Evolutionary conservation across 768 basidiomycete genomes (phyloP).

Genomic region (Lactarius indigo): DNA sequence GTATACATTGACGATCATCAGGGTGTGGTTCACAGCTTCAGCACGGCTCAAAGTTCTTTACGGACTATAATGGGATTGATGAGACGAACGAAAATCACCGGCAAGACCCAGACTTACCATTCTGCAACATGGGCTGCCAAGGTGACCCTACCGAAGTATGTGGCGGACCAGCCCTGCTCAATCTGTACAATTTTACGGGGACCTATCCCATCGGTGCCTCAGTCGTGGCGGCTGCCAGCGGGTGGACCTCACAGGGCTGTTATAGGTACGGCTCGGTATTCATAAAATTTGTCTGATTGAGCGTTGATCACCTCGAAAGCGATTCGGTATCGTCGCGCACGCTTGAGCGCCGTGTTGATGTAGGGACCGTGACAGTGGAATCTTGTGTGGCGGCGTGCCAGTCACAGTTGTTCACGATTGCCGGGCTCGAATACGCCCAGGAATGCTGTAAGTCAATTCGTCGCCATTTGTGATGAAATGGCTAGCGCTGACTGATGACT

Average conservation of each 20-base stretch:
- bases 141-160: not conserved
- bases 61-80: not conserved
- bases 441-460: conserved; percentile 4
- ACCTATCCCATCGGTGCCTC: not conserved
- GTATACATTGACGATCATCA: not conserved
- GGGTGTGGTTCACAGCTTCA: not conserved
- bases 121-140: not conserved
- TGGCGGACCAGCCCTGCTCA: not conserved
- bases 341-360: not conserved
- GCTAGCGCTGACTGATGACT: not conserved
- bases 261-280: not conserved
- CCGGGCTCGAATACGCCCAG: conserved; percentile 1
- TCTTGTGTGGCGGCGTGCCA: not conserved
- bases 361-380: conserved; percentile 6
- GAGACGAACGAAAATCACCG: not conserved
- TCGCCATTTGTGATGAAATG: not conserved
- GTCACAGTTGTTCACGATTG: not conserved
- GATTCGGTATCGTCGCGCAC: not conserved
- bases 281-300: not conserved
- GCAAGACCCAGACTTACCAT: not conserved
- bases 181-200: not conserved
- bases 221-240: not conserved
- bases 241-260: not conserved
- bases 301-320: not conserved
- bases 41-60: not conserved